Base-by-base conservation (phyloP, 139 green algal species). In the Coelastrella sp. region DNA sequence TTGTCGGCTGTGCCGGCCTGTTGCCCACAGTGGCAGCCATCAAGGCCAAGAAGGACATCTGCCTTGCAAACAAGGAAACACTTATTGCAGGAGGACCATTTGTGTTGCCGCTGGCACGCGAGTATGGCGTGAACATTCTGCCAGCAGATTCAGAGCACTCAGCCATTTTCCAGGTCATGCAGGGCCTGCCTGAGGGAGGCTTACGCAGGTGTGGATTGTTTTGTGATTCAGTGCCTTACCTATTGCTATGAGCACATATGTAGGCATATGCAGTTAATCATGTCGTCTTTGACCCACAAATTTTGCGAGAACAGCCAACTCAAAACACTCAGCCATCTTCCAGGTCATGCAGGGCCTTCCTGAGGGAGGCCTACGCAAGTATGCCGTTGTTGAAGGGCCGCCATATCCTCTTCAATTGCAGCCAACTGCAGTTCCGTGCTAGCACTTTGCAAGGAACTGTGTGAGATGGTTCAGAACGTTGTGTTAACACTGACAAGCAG, bases 11-110 rank as follows among this genome's bases (percentile, higher is more conserved):
- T 90, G 98, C 98, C 64, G 98, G 98, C 3, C 94, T 99, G 85
- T 93, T 97, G 87, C 98, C 98, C 73, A 99, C 98, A 5, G 96
- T 99, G 17, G 98, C 97, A 8, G 98, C 98, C 80, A 99, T 99
- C 90, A 95, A 99, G 92, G 94, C 93, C 59, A 90, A 87, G 78
- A 99, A 99, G 94, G 97, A 99, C 92, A 99, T 99, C 91, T 99
- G 97, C 94, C 93, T 99, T 78, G 98, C 98, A 73, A 99, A 99
- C 96, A 99, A 99, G 96, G 98, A 99, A 93, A 99, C 98, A 13
- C 95, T 99, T 54, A 99, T 99, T 80, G 98, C 98, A 57, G 98
- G 97, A 47, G 98, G 97, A 3, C 97, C 97, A 8, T 97, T 97
- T 92, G 96, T 99, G 84, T 95, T 99, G 90, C 98, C 98, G 2